Evolutionary conservation across 208 protist genomes (phyloP).

Genomic region (Kentomonas sorsogonicus): DNA sequence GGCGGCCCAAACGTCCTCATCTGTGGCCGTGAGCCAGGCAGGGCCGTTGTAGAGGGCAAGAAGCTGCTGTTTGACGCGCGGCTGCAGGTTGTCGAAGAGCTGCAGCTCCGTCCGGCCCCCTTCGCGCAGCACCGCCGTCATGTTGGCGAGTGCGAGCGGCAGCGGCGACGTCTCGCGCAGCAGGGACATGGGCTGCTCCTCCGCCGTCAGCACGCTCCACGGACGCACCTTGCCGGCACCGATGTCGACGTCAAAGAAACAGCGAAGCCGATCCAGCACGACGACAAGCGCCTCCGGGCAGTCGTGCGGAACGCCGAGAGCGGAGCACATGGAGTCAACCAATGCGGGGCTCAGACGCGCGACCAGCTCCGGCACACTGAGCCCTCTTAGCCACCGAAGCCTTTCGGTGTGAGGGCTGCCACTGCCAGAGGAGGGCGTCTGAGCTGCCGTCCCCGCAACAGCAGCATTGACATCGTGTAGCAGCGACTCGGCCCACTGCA

Average conservation of each 20-base stretch:
- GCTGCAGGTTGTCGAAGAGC: constrained; percentile 28
- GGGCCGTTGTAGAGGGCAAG: constrained; percentile 14
- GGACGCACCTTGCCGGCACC: constrained; percentile 31
- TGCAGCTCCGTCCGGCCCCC: constrained; percentile 25
- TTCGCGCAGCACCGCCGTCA: constrained; percentile 19
- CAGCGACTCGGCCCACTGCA: no score
- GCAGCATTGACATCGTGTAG: no score
- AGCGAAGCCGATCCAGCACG: constrained; percentile 75
- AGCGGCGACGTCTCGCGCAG: constrained; percentile 69
- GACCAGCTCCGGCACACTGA: not conserved
- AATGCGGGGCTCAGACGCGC: not conserved
- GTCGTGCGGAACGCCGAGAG: not conserved
- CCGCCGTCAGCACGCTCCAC: constrained; percentile 49
- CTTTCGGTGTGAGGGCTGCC: no score
- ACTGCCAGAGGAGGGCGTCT: no score
- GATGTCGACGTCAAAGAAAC: constrained; percentile 79
- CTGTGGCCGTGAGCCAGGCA: not conserved
- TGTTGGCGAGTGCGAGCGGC: constrained; percentile 42
- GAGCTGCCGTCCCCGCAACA: no score
- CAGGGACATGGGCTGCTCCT: constrained; percentile 70
- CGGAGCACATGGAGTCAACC: not conserved
- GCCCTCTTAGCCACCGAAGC: no score
- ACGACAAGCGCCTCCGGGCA: constrained; percentile 21
- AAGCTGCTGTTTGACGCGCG: constrained; percentile 24
- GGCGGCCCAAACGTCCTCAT: constrained; percentile 3